These are phyloP conservation scores for Ceratobasidium sp. DNA, from an alignment of 1,284 basidiomycete species.

Conservation along the genomic window DNA sequence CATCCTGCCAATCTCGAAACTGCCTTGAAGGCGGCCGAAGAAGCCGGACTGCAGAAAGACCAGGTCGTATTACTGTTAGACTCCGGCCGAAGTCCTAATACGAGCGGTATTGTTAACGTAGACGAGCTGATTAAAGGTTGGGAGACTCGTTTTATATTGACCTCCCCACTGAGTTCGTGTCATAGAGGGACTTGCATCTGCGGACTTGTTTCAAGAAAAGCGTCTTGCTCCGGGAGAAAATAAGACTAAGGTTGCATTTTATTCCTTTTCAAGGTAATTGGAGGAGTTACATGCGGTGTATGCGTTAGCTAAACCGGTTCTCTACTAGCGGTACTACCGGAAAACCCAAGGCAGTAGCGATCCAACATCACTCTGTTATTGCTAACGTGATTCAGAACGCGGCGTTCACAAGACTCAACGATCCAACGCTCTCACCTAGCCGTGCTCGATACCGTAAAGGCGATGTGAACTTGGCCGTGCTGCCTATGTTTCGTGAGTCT, in stretches of 20 bases:
- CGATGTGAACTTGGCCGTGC: slow-evolving; percentile 61
- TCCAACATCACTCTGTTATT: slow-evolving; percentile 73
- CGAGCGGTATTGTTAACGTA: slow-evolving; percentile 55
- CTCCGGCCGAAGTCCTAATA: slow-evolving; percentile 45
- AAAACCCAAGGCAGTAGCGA: slow-evolving; percentile 79
- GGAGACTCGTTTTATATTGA: not conserved
- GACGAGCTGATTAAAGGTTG: slow-evolving; percentile 57
- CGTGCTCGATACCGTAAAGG: slow-evolving; percentile 62
- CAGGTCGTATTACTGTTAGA: slow-evolving; percentile 66
- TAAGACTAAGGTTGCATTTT: slow-evolving; percentile 73
- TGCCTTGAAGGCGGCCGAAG: slow-evolving; percentile 63
- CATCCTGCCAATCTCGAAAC: slow-evolving; percentile 64
- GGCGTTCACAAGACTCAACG: slow-evolving; percentile 62
- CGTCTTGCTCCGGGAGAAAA: slow-evolving; percentile 70
- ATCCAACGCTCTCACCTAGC: slow-evolving; percentile 53
- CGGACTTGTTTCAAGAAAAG: slow-evolving; percentile 61
- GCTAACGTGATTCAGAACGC: slow-evolving; percentile 73
- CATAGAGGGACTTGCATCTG: slow-evolving; percentile 61
- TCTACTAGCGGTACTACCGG: slow-evolving; percentile 78
- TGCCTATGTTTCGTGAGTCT: slow-evolving; percentile 56
- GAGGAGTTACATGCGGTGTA: not conserved
- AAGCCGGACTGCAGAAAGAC: slow-evolving; percentile 64
- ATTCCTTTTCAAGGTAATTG: slow-evolving; percentile 67
- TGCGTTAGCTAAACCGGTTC: not conserved
- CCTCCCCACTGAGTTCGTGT: slow-evolving; percentile 48